Conservation (phyloP, 1,284 basidiomycete species). For the Rhodotorula sp. region DNA sequence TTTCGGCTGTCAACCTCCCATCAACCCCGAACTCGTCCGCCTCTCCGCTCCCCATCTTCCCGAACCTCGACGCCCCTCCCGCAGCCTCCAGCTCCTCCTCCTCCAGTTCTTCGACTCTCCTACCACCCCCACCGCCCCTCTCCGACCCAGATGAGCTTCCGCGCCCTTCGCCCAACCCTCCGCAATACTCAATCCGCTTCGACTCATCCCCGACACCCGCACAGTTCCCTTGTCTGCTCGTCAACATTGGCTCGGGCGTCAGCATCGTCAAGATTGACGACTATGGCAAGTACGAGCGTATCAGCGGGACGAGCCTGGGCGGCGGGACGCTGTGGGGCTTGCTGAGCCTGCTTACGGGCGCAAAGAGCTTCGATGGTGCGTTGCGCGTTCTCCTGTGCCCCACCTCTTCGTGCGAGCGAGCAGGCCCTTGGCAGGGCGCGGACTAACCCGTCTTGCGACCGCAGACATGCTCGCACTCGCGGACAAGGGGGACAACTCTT, state of each 20-base stretch:
- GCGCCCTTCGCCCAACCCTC: constrained; percentile 88
- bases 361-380: constrained; percentile 93
- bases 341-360: constrained; percentile 88
- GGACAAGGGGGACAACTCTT: constrained; percentile 88
- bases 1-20: constrained; percentile 24
- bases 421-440: neutral
- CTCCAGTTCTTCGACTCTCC: neutral
- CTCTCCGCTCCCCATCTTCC: constrained; percentile 24
- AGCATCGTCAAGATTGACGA: constrained; percentile 97
- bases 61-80: constrained; percentile 19
- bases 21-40: constrained; percentile 22
- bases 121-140: constrained; percentile 1
- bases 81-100: too few relatives aligned
- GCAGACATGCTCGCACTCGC: constrained; percentile 94
- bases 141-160: constrained; percentile 60
- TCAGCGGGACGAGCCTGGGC: constrained; percentile 94
- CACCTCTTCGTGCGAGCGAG: neutral
- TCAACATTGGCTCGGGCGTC: constrained; percentile 98
- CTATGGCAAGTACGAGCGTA: constrained; percentile 91
- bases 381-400: constrained; percentile 20
- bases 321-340: constrained; percentile 99
- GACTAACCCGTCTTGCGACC: neutral
- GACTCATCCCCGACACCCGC: constrained; percentile 62
- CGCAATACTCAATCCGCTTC: constrained; percentile 85
- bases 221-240: constrained; percentile 91